Evolutionary conservation across 2,329 filamentous ascomycete species (phyloP).

Genomic region (Penicillium hesseltinei): DNA sequence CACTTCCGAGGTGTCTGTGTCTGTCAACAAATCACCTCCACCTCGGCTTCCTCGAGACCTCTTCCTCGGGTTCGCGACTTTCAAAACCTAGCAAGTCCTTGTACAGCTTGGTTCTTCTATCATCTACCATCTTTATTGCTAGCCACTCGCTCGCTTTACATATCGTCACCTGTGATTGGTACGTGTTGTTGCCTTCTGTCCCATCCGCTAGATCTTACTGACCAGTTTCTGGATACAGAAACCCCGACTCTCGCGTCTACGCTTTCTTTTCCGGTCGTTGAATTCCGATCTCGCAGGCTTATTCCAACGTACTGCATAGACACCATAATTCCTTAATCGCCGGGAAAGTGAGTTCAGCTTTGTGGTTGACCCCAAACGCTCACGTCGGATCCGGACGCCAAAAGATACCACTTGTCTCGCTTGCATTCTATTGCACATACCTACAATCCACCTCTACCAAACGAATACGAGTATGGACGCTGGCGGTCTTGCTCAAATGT

Average conservation of each 20-base stretch:
- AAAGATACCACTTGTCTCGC: slow-evolving; percentile 12
- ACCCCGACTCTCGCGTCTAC: slow-evolving; percentile 6
- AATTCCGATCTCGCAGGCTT: slow-evolving; percentile 6
- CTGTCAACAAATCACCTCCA: slow-evolving; percentile 3
- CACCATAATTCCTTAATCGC: slow-evolving; percentile 35
- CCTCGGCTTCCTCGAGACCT: slow-evolving; percentile 7
- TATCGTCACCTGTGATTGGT: slow-evolving; percentile 21
- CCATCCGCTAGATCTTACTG: slow-evolving; percentile 4
- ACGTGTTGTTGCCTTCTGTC: slow-evolving; percentile 8
- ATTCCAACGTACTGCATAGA: slow-evolving; percentile 20
- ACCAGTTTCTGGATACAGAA: slow-evolving; percentile 9
- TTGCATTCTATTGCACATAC: slow-evolving; percentile 31
- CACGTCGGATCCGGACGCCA: slow-evolving; percentile 12
- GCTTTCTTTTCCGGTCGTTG: slow-evolving; percentile 5
- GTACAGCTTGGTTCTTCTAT: slow-evolving; percentile 22
- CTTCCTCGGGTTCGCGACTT: slow-evolving; percentile 1
- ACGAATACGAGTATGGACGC: slow-evolving; percentile 67
- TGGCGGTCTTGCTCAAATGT: slow-evolving; percentile 99
- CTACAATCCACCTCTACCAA: slow-evolving; percentile 23
- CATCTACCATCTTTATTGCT: slow-evolving; percentile 12
- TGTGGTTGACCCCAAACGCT: slow-evolving; percentile 31
- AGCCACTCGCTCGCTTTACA: slow-evolving; percentile 26
- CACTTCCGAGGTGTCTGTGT: not conserved
- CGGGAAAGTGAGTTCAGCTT: slow-evolving; percentile 22
- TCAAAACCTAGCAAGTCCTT: slow-evolving; percentile 14